phyloP scores from a whole-genome alignment of 176 grass and related monocot genomes.

The Oryza nivara region DNA sequence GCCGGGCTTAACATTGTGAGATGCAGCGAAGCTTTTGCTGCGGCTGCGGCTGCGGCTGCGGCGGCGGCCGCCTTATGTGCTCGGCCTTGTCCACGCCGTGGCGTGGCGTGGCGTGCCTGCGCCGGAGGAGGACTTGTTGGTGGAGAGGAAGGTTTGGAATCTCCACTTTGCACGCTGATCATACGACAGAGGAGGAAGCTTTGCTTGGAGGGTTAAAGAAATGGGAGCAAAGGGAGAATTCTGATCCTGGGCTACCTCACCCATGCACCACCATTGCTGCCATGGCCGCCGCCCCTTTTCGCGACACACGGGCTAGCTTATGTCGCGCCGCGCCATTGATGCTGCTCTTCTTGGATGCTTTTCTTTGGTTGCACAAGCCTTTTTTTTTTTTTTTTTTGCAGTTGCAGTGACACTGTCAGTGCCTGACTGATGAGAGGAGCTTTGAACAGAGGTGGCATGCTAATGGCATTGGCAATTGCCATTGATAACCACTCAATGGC shows the following conservation, averaged over 20 bases:
- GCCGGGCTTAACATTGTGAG: not conserved
- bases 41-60: not conserved
- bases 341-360: not conserved
- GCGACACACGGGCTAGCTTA: not conserved
- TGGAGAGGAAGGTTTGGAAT: constrained; percentile 51
- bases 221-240: constrained; percentile 43
- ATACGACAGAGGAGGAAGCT: constrained; percentile 32
- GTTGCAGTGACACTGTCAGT: not conserved
- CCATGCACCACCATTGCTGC: not conserved
- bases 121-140: constrained; percentile 21
- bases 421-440: not conserved
- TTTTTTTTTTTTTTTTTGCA: not conserved
- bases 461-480: constrained; percentile 16
- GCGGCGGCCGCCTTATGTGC: constrained; percentile 4
- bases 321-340: not conserved
- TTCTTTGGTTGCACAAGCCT: not conserved
- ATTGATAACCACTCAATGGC: not conserved
- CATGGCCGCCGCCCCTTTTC: constrained; percentile 3
- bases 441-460: constrained; percentile 19
- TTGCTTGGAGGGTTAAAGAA: constrained; percentile 32
- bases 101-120: not conserved
- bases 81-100: no score
- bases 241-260: constrained; percentile 31
- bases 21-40: not conserved
- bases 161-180: constrained; percentile 20